Conservation (phyloP, 352 stramenopile genomes). For the Phytophthora sp. region DNA sequence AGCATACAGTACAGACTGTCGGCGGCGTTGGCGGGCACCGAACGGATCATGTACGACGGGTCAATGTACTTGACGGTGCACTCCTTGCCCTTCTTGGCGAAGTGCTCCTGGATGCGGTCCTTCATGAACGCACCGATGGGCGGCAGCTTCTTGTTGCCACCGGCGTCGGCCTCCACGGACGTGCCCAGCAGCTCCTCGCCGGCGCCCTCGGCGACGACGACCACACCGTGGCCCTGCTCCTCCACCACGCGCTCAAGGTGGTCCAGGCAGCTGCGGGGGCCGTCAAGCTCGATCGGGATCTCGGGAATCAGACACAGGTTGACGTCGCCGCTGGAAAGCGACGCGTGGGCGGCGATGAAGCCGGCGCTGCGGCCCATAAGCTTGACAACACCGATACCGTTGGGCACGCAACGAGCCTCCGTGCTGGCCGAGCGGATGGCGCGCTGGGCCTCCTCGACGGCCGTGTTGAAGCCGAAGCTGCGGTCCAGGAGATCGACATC, state of each 20-base stretch:
- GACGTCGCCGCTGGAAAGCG: conserved; percentile 96
- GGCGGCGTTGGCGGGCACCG: conserved; percentile 92
- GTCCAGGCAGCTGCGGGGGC: conserved; percentile 89
- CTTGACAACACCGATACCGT: conserved; percentile 99
- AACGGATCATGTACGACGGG: conserved; percentile 97
- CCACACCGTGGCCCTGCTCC: conserved; percentile 96
- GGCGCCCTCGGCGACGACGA: conserved; percentile 98
- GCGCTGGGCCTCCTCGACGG: conserved; percentile 95
- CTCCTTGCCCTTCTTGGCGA: conserved; percentile 87
- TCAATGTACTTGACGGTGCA: conserved; percentile 98
- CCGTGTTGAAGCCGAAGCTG: conserved; percentile 98
- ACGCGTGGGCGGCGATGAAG: conserved; percentile 98
- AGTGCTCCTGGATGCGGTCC: conserved; percentile 93
- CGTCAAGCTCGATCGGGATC: conserved; percentile 96
- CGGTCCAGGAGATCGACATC: conserved; percentile 98
- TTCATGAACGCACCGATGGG: conserved; percentile 98
- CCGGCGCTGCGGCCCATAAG: conserved; percentile 97
- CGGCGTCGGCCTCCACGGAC: conserved; percentile 91
- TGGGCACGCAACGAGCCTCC: conserved; percentile 96
- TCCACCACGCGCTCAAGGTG: conserved; percentile 93
- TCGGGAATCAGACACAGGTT: conserved; percentile 98
- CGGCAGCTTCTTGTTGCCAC: conserved; percentile 96
- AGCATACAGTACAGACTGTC: conserved; percentile 98
- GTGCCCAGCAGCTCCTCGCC: conserved; percentile 95
- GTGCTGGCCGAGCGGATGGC: conserved; percentile 92